phyloP scores from a whole-genome alignment of 805 yeast species.

The Komagataella populi region DNA sequence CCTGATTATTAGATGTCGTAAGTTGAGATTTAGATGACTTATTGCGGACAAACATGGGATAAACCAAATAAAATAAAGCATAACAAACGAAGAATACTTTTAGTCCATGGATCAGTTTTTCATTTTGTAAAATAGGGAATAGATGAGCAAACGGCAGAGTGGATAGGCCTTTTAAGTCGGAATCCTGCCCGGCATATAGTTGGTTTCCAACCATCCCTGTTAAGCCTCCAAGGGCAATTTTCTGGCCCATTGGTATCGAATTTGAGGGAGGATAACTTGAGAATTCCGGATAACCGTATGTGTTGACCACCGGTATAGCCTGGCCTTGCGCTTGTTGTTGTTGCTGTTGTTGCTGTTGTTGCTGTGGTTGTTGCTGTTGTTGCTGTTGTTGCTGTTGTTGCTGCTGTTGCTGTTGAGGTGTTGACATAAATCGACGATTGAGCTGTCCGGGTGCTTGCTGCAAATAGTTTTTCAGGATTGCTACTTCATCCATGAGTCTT shows the following conservation, averaged over 20 bases:
- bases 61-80: background rate
- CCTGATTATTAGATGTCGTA: background rate
- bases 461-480: constrained; percentile 22
- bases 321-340: constrained; percentile 1
- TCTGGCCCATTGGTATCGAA: constrained; percentile 11
- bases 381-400: constrained; percentile 2
- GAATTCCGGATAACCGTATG: background rate
- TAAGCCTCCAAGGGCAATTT: constrained; percentile 19
- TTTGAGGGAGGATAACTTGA: constrained; percentile 1
- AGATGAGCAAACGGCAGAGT: constrained; percentile 11
- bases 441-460: background rate
- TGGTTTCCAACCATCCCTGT: constrained; percentile 19
- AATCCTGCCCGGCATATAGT: constrained; percentile 8
- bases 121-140: constrained; percentile 11
- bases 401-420: constrained; percentile 3
- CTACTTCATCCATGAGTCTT: constrained; percentile 35
- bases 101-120: background rate
- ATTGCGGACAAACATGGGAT: background rate
- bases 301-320: background rate
- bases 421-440: constrained; percentile 1
- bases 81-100: background rate
- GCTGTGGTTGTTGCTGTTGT: constrained; percentile 5
- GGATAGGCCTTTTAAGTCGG: constrained; percentile 12
- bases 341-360: constrained; percentile 2
- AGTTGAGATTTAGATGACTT: background rate